Conservation (phyloP, 306 rosid species). For the Cotoneaster glaucophyllus region DNA sequence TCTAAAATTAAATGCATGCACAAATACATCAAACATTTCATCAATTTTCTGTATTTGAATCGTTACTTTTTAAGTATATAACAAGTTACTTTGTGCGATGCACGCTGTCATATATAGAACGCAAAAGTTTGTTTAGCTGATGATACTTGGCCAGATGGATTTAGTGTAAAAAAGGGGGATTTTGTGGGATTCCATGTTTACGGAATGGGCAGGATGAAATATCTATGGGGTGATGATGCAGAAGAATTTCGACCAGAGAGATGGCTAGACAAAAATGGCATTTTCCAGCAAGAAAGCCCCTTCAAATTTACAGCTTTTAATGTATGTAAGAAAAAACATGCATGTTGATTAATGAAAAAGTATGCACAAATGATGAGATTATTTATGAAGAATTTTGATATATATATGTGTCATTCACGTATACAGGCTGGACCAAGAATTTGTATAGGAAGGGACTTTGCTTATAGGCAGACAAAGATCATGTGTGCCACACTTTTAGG, state of each 20-base stretch:
- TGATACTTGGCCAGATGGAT: constrained; percentile 23
- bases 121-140: constrained; percentile 9
- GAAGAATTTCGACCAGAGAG: constrained; percentile 32
- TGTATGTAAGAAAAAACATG: not conserved
- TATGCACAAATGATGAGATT: no score
- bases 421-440: no score
- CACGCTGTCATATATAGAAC: not conserved
- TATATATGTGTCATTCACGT: no score
- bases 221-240: constrained; percentile 32
- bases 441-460: no score
- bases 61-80: not conserved
- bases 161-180: constrained; percentile 18
- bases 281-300: constrained; percentile 22
- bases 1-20: not conserved
- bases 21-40: not conserved
- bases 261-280: constrained; percentile 28
- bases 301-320: constrained; percentile 31
- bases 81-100: not conserved
- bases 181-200: constrained; percentile 4
- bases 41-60: not conserved
- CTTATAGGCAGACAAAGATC: no score
- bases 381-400: no score
- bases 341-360: no score
- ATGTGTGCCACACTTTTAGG: no score
- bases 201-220: constrained; percentile 33